phyloP scores from a whole-genome alignment of 2,329 filamentous ascomycete genomes.

The Aureobasidium namibiae region DNA sequence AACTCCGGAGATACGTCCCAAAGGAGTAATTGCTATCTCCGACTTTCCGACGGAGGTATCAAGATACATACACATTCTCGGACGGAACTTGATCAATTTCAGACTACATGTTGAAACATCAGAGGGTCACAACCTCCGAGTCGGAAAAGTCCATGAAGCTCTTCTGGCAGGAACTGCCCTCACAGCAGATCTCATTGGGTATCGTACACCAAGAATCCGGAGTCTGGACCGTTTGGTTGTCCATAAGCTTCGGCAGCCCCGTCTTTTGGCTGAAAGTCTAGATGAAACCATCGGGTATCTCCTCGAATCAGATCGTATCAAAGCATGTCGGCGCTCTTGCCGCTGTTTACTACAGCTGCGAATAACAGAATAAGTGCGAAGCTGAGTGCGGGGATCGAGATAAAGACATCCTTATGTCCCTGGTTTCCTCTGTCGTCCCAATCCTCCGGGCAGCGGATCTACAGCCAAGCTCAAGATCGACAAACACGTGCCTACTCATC shows the following conservation, averaged over 20 bases:
- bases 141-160: too few species aligned
- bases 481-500: neutral
- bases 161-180: too few species aligned
- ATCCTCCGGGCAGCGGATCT: neutral
- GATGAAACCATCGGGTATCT: neutral
- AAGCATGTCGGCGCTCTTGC: neutral
- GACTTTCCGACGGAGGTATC: too few species aligned
- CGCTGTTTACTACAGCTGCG: neutral
- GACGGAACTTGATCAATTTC: too few species aligned
- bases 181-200: too few species aligned
- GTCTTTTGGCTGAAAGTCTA: neutral
- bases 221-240: too few species aligned
- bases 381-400: neutral
- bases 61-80: too few species aligned
- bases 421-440: neutral
- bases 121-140: too few species aligned
- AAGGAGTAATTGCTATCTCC: neutral
- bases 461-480: neutral
- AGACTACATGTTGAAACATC: too few species aligned
- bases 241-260: neutral
- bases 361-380: neutral
- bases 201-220: too few species aligned
- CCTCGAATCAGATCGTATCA: neutral
- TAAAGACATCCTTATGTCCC: neutral
- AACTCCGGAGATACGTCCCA: neutral